Evolutionary conservation across 495 filamentous ascomycete species (phyloP).

Genomic region (Hypoxylon lenormandii): DNA sequence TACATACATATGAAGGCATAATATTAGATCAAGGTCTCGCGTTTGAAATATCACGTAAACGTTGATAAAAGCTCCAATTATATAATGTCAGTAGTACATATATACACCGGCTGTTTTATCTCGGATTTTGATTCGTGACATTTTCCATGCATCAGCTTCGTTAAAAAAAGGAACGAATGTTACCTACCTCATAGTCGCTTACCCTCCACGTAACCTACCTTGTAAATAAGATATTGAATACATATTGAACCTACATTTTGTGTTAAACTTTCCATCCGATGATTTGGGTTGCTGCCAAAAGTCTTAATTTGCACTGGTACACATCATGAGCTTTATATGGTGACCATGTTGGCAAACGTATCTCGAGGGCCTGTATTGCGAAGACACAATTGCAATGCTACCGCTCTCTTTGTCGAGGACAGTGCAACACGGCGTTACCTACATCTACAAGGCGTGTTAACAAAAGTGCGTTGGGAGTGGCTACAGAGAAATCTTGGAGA

Average conservation of each 20-base stretch:
- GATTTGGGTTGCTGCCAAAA: no score
- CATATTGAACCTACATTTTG: no score
- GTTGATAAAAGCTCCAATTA: background rate
- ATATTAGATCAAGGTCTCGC: no score
- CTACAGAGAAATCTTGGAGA: slow-evolving; percentile 16
- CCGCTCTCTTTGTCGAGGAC: slow-evolving; percentile 13
- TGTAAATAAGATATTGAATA: no score
- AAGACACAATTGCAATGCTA: slow-evolving; percentile 3
- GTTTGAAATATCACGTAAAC: no score
- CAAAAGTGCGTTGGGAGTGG: slow-evolving; percentile 23
- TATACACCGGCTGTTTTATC: background rate
- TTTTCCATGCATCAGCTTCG: background rate
- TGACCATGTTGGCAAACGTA: no score
- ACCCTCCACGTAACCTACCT: no score
- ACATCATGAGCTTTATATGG: no score
- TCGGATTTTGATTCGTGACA: background rate
- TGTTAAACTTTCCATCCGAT: no score
- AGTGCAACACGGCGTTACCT: slow-evolving; percentile 28
- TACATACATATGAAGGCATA: no score
- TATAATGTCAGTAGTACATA: background rate
- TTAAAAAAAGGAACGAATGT: background rate
- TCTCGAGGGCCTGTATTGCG: no score
- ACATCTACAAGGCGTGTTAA: slow-evolving; percentile 28
- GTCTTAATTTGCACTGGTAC: no score
- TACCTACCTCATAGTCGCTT: background rate